Base-by-base conservation (phyloP, 139 green algal species). In the Nannochloris sp. region DNA sequence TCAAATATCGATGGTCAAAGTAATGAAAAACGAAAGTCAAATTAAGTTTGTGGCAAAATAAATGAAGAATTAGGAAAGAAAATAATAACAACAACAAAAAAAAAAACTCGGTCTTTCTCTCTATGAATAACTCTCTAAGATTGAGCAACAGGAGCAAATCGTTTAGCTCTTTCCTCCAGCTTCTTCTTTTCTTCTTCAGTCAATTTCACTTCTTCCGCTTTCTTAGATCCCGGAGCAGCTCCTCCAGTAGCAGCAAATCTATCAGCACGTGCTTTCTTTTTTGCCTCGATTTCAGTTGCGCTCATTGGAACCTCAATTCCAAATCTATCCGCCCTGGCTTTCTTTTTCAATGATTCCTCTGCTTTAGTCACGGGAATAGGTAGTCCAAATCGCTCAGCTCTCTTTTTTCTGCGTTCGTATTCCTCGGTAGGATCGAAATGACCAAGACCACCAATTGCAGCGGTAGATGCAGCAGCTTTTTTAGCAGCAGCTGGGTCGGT, bases 371-470 rank as follows among this genome's bases (percentile, higher is more conserved):
- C 36, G 4, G 72, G 72, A 5, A 67, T 35, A 14, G 72, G 72
- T 57, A 79, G 33, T 33, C 72, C 72, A 58, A 79, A 79, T n/a
- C 72, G 46, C 58, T 71, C 60, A 0, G 72, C 72, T 10, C 72
- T 65, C 67, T 75, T 75, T 47, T 80, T 80, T 27, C 67, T 65
- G 34, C 54, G 45, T 19, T 74, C 65, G 24, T 68, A 62, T 36
- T 80, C 73, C 47, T 79, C 72, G 29, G 51, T 19, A 6, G 62
- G 15, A 37, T 64, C 35, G 12, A 73, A 44, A 55, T 72, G 48
- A 15, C 71, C 71, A 47, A 78, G 46, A 19, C 70, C 70, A 27
- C 37, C 71, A 19, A 68, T 72, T 31, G 27, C 34, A 36, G 27
- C 8, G 7, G 24, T 12, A 24, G 9, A 25, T 2, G 2, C 35